phyloP scores from a whole-genome alignment of 768 basidiomycete genomes.

The Mycena belliarum region DNA sequence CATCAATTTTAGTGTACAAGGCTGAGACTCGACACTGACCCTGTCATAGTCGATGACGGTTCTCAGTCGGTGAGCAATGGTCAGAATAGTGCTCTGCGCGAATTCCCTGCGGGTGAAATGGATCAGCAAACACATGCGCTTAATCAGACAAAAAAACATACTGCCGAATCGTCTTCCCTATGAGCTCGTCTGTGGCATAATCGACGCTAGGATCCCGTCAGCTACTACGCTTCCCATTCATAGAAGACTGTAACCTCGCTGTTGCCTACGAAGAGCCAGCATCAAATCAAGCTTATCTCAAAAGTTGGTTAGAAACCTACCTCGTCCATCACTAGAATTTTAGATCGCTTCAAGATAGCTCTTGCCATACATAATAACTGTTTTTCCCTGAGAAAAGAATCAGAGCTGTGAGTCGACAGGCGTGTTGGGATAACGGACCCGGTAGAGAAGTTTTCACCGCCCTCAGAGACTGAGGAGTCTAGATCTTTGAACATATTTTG shows the following conservation, averaged over 20 bases:
- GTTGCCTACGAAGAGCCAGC: constrained; percentile 49
- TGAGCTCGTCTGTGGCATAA: constrained; percentile 72
- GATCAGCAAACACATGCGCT: background rate
- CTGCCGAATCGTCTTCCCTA: constrained; percentile 80
- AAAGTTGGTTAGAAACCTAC: constrained; percentile 35
- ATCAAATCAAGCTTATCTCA: constrained; percentile 2
- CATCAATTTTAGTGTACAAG: background rate
- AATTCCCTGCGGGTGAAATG: constrained; percentile 61
- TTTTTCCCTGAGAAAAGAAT: constrained; percentile 51
- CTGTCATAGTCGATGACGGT: constrained; percentile 86
- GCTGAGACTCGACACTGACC: constrained; percentile 40
- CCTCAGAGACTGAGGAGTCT: constrained; percentile 76
- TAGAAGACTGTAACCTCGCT: constrained; percentile 47
- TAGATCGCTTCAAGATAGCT: constrained; percentile 78
- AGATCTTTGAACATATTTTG: constrained; percentile 76
- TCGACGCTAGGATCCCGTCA: constrained; percentile 4
- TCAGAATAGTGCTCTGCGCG: constrained; percentile 77
- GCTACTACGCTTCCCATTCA: background rate
- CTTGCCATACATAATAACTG: constrained; percentile 88
- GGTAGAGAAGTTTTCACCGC: constrained; percentile 88
- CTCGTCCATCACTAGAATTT: constrained; percentile 84
- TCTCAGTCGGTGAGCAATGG: constrained; percentile 78
- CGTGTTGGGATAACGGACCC: constrained; percentile 42
- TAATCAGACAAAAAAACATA: constrained; percentile 34
- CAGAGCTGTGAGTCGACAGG: background rate